phyloP scores from a whole-genome alignment of 2,329 filamentous ascomycete species.

The Colletotrichum spinosum region DNA sequence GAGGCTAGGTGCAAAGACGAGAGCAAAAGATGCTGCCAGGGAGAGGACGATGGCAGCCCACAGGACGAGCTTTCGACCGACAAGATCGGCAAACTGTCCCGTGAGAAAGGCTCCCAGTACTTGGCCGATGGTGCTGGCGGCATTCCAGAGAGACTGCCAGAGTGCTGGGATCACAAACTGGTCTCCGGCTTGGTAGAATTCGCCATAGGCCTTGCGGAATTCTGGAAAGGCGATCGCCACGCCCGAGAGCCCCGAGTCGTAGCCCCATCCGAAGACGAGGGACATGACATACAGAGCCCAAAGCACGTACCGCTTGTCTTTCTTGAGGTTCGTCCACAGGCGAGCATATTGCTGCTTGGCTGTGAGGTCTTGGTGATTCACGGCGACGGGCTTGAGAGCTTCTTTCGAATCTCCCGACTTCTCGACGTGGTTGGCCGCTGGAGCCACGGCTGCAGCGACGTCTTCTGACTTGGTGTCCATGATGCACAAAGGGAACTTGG shows the following conservation, averaged over 20 bases:
- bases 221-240: constrained; percentile 50
- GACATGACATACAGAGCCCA: constrained; percentile 47
- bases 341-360: constrained; percentile 43
- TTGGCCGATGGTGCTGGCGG: constrained; percentile 49
- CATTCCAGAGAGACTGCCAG: constrained; percentile 52
- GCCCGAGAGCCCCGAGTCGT: constrained; percentile 49
- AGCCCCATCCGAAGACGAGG: constrained; percentile 50
- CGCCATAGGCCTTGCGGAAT: constrained; percentile 48
- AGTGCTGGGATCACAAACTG: constrained; percentile 49
- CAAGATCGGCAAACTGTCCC: constrained; percentile 42
- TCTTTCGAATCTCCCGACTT: not conserved
- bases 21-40: constrained; percentile 42
- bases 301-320: constrained; percentile 43
- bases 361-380: constrained; percentile 37
- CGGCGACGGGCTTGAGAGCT: not conserved
- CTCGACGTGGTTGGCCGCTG: constrained; percentile 19
- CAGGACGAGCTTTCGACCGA: constrained; percentile 41
- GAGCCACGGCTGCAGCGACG: constrained; percentile 2
- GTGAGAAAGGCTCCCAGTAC: constrained; percentile 43
- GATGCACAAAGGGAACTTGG: not conserved
- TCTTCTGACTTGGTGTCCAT: constrained; percentile 15
- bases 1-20: constrained; percentile 43
- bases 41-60: constrained; percentile 42
- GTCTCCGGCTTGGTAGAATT: constrained; percentile 46
- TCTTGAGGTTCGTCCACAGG: constrained; percentile 44